phyloP scores from a whole-genome alignment of 805 yeast genomes.

The Candida rishiriensis region DNA sequence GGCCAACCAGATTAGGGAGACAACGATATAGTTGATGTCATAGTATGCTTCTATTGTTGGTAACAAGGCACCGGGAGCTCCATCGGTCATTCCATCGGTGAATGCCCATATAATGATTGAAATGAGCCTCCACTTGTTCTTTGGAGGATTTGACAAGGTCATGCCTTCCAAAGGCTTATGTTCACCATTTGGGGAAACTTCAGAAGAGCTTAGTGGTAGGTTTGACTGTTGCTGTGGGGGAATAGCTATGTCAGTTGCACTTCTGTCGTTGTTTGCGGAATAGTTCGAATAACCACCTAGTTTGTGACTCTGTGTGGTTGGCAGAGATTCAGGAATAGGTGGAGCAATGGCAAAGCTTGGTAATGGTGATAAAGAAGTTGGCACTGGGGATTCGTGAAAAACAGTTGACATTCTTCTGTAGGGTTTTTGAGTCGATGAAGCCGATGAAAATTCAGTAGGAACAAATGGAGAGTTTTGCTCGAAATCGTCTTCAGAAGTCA shows the following conservation, averaged over 20 bases:
- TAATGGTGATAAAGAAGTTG: background rate
- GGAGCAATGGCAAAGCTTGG: constrained; percentile 23
- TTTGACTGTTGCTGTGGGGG: constrained; percentile 16
- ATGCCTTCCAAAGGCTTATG: constrained; percentile 24
- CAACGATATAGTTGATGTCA: constrained; percentile 44
- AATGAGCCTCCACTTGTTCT: constrained; percentile 38
- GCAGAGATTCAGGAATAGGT: constrained; percentile 37
- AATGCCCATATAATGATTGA: constrained; percentile 39
- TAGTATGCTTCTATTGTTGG: constrained; percentile 50
- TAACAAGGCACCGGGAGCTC: constrained; percentile 57
- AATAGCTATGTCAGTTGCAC: constrained; percentile 5
- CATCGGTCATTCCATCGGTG: constrained; percentile 45
- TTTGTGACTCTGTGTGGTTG: constrained; percentile 38
- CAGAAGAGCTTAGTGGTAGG: constrained; percentile 1
- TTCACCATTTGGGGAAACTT: constrained; percentile 2
- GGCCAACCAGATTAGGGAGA: constrained; percentile 54
- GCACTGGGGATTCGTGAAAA: no score
- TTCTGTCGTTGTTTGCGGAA: constrained; percentile 3
- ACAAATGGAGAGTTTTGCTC: no score
- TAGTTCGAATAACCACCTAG: constrained; percentile 9
- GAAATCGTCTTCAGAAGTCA: no score
- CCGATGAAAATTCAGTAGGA: no score
- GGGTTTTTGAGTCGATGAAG: no score
- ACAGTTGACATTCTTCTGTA: no score
- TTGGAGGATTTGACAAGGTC: constrained; percentile 40